Evolutionary conservation across 495 filamentous ascomycete species (phyloP).

Genomic region (Podospora pseudocomata): DNA sequence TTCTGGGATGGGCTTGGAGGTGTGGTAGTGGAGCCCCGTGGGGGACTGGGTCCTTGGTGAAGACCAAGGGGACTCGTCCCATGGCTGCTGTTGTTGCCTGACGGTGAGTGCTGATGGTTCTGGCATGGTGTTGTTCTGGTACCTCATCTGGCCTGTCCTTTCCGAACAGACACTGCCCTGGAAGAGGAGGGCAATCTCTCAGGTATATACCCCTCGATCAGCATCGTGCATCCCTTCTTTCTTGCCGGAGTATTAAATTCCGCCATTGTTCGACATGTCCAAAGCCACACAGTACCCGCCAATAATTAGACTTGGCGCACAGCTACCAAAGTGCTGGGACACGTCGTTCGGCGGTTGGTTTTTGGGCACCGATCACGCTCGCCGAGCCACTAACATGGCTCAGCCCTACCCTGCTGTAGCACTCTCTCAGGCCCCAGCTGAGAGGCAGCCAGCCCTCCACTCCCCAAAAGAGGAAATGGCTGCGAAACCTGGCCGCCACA

Average conservation of each 20-base stretch:
- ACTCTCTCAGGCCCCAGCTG: neutral
- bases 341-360: neutral
- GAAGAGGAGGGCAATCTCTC: neutral
- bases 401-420: slow-evolving; percentile 1
- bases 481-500: slow-evolving; percentile 4
- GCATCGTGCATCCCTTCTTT: neutral
- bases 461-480: slow-evolving; percentile 4
- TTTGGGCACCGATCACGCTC: neutral
- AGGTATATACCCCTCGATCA: neutral
- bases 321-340: slow-evolving; percentile 3
- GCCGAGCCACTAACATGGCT: neutral
- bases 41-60: neutral
- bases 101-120: slow-evolving; percentile 3
- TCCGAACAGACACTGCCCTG: neutral
- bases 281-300: neutral
- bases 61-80: neutral
- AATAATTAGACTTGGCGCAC: neutral
- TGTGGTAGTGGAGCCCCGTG: neutral
- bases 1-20: slow-evolving; percentile 1
- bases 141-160: no score
- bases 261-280: neutral
- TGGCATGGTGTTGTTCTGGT: neutral
- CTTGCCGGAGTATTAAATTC: neutral
- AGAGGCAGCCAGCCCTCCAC: neutral
- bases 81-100: slow-evolving; percentile 2